phyloP scores from a whole-genome alignment of 306 rosid genomes.

The Mimosa pudica region DNA sequence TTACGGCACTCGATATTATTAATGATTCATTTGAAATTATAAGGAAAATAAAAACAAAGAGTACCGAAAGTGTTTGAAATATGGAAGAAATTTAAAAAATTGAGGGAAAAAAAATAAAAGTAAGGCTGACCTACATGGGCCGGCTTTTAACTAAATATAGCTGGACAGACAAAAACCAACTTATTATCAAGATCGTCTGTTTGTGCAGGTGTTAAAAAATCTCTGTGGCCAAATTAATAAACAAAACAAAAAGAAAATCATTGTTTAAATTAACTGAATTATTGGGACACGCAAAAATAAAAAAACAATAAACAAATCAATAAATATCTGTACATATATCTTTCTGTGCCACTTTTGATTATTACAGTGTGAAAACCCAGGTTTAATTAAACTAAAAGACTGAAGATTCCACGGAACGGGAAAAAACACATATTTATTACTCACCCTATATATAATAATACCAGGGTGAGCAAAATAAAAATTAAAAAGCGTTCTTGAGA shows the following conservation, averaged over 20 bases:
- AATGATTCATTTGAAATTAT: neutral
- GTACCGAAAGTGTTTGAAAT: neutral
- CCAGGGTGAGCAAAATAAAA: conserved; percentile 4
- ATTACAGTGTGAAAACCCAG: conserved; percentile 50
- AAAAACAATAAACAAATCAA: neutral
- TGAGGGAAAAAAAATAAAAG: neutral
- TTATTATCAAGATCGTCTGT: conserved; percentile 65
- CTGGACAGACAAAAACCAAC: conserved; percentile 91
- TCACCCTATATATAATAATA: neutral
- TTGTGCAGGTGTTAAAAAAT: conserved; percentile 64
- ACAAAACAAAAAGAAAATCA: conserved; percentile 1
- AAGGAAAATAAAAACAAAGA: neutral
- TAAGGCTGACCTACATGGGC: conserved; percentile 65
- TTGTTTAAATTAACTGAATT: conserved; percentile 26
- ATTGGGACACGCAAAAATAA: neutral
- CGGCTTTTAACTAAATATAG: conserved; percentile 89
- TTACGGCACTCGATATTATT: neutral
- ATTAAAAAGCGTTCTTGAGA: conserved; percentile 48
- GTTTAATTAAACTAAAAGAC: conserved; percentile 12
- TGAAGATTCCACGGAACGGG: conserved; percentile 53
- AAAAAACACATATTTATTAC: neutral
- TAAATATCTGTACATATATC: conserved; percentile 41
- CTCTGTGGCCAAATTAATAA: conserved; percentile 31
- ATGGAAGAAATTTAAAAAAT: conserved; percentile 3
- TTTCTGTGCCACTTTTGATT: conserved; percentile 71